Evolutionary conservation across 2,329 filamentous ascomycete genomes (phyloP), one percentile per base, ranked within the genome.

Genomic region (Sporothrix mexicana): DNA sequence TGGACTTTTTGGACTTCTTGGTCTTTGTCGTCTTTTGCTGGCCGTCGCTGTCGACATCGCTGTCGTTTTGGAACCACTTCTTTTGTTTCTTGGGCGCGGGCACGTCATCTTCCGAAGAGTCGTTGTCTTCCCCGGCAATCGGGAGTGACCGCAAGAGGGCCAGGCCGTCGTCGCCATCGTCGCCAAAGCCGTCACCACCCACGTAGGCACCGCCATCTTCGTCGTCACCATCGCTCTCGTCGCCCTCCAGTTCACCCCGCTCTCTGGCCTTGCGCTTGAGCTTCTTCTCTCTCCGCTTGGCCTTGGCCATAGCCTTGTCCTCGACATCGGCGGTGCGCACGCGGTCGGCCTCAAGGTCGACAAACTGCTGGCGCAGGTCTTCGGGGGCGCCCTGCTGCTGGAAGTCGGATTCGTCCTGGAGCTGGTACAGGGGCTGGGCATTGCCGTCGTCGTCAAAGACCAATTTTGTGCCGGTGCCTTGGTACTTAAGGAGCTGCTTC

Each of bases 361-460:
- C 84, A 84, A 97, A 99, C 76, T 87, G 88, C 77, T 87, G 85
- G 64, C 94, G 88, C 81, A 97, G 94, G 67, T 88, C 88, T 76
- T 94, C 92, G 2, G 93, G 92, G 30, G 91, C 85, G 49, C 95
- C 96, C 71, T 90, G 88, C 53, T 88, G 87, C 75, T 85, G 86
- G 86, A 98, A 99, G 76, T 91, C 89, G 0, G 91, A 90, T 82
- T 98, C 94, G 80, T 93, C 89, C 79, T 95, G 92, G 76, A 99
- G 90, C 80, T 97, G 93, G 83, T 98, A 98, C 15, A 97, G 81
- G 75, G 93, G 89, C 80, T 96, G 94, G 2, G 94, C 87, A 74
- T 92, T 91, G 77, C 95, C 95, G 45, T 98, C 94, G 66, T 97
- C 95, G 82, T 98, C 95, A 80, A 95, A 99, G 5, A 98, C 87